phyloP scores from a whole-genome alignment of 139 green algal species.

The Auxenochlorella pyrenoidosa region DNA sequence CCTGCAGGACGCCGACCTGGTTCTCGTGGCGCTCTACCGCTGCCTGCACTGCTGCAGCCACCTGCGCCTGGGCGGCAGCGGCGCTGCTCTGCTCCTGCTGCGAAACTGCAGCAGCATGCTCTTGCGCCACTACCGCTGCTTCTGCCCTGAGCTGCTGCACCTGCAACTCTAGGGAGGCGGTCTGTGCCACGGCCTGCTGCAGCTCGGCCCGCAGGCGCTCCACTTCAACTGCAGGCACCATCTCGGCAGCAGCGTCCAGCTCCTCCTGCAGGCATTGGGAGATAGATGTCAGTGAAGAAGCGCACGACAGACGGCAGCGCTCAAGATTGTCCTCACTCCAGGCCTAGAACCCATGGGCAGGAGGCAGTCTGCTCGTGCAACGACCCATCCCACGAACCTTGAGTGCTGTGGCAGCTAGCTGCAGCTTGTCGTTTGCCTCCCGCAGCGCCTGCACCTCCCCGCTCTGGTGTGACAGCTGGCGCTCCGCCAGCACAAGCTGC shows the following conservation, averaged over 20 bases:
- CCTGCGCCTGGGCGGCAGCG: not conserved
- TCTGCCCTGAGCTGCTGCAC: constrained; percentile 5
- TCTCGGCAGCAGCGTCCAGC: not conserved
- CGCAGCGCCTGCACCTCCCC: constrained; percentile 30
- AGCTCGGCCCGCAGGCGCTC: not conserved
- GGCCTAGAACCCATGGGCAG: too few species aligned
- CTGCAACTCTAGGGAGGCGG: not conserved
- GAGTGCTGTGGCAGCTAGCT: constrained; percentile 1
- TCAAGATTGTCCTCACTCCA: too few species aligned
- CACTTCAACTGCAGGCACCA: not conserved
- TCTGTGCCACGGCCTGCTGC: not conserved
- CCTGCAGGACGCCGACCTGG: not conserved
- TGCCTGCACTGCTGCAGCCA: not conserved
- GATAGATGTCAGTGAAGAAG: not conserved
- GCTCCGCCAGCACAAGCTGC: constrained; percentile 15
- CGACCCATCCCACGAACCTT: not conserved
- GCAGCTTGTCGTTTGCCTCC: constrained; percentile 33
- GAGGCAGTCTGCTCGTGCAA: too few species aligned
- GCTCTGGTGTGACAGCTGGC: constrained; percentile 22
- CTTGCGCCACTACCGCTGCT: not conserved
- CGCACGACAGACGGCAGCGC: too few species aligned
- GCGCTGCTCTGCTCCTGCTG: not conserved
- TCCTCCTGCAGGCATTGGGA: not conserved
- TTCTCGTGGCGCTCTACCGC: not conserved
- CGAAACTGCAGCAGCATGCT: constrained; percentile 2